Conservation (phyloP, 2,329 filamentous ascomycete species). For the Nothophaeocryptopus gaeumannii region DNA sequence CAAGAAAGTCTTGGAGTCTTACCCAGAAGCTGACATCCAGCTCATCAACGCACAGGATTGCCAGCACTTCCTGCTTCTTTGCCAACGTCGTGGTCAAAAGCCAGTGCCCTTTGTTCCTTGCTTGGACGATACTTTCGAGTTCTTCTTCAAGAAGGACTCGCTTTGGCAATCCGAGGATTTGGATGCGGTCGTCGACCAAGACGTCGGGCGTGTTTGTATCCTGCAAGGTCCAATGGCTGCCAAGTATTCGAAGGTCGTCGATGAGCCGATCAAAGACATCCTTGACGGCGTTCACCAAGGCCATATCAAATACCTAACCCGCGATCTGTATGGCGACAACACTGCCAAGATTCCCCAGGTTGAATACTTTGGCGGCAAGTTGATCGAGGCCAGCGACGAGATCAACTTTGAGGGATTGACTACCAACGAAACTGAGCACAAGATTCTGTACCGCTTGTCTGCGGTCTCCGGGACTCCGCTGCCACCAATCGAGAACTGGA, state of each 20-base stretch:
- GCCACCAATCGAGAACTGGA: constrained; percentile 78
- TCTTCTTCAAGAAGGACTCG: constrained; percentile 99
- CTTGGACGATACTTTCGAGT: constrained; percentile 97
- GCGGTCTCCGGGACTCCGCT: constrained; percentile 69
- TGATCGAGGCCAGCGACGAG: constrained; percentile 68
- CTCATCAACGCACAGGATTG: constrained; percentile 98
- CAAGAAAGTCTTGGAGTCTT: constrained; percentile 74
- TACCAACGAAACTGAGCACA: constrained; percentile 73
- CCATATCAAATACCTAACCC: constrained; percentile 76
- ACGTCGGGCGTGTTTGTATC: constrained; percentile 94
- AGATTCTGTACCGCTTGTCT: constrained; percentile 81
- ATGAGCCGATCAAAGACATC: constrained; percentile 94
- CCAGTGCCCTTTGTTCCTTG: constrained; percentile 92
- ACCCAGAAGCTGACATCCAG: constrained; percentile 82
- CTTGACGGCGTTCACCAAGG: constrained; percentile 84
- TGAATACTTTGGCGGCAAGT: constrained; percentile 93
- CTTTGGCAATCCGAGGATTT: constrained; percentile 98
- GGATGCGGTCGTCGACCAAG: constrained; percentile 90
- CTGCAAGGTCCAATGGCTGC: constrained; percentile 91
- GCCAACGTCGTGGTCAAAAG: constrained; percentile 89
- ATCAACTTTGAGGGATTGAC: constrained; percentile 82
- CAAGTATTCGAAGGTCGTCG: constrained; percentile 82
- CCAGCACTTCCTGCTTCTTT: constrained; percentile 91
- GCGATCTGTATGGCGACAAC: constrained; percentile 75
- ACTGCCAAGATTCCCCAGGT: constrained; percentile 73